Evolutionary conservation across 1,284 basidiomycete genomes (phyloP), one percentile per base, ranked within the genome.

Genomic region (Neonothopanus nambi): DNA sequence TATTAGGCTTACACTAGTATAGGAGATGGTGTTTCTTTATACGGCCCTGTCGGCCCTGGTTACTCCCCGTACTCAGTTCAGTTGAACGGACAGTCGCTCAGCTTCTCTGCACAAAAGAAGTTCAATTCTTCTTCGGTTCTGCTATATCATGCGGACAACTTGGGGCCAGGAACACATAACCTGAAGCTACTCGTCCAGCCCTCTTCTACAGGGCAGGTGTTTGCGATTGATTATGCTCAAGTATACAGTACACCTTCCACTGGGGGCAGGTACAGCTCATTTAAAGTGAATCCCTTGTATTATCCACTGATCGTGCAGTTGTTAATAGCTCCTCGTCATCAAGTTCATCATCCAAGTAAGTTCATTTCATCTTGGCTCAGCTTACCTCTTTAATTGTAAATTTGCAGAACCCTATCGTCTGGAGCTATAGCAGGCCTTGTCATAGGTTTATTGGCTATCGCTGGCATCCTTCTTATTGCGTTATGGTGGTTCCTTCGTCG

Each of bases 21-120:
- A 70, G 75, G 76, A 20, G 66, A 68, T 56, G 67, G 68, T 20
- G 63, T 78, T 15, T 67, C 67, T 2, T 48, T 78, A 1, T 76
- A 66, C 55, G 75, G 76, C 13, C 70, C 74, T 20, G 66, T 75
- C 1, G 70, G 72, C 24, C 70, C 71, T 3, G 60, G 57, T 12
- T 66, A 69, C 18, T 67, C 70, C 3, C 56, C 67, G 9, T 78
- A 70, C 52, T 59, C 63, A 11, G 70, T 75, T 13, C 61, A 69
- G 45, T 40, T 77, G 12, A 73, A 78, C 42, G 61, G 61, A 9
- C 30, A 45, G 1, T 47, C 65, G 1, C 45, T 55, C 23, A 69
- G 63, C 12, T 68, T 66, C 53, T 65, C 69, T 15, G 63, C 73
- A 11, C 64, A 59, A 37, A 68, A 68, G 46, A 51, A 58, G n/a